phyloP scores from a whole-genome alignment of 352 stramenopile genomes.

The Globisporangium spinosum region DNA sequence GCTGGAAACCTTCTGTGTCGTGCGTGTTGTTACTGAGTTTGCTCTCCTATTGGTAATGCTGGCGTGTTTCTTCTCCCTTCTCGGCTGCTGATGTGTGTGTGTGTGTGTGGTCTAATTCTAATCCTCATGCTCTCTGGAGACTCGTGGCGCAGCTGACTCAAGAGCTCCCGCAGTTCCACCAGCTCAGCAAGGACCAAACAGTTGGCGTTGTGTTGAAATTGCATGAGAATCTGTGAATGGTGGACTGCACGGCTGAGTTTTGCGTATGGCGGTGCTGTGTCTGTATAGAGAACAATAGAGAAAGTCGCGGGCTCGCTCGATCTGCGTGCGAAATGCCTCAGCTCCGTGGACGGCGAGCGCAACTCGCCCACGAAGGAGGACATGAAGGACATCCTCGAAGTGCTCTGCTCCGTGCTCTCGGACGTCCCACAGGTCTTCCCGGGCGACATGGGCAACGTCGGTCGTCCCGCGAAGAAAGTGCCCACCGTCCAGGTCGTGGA shows the following conservation, averaged over 20 bases:
- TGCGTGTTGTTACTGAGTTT: neutral
- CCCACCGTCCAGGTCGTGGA: slow-evolving; percentile 33
- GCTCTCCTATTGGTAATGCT: neutral
- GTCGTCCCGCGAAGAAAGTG: slow-evolving; percentile 20
- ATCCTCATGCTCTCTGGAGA: slow-evolving; percentile 18
- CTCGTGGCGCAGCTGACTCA: slow-evolving; percentile 35
- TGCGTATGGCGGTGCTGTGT: neutral
- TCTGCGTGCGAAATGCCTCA: slow-evolving; percentile 50
- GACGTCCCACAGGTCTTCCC: slow-evolving; percentile 44
- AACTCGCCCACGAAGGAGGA: slow-evolving; percentile 58
- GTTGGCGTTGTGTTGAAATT: slow-evolving; percentile 7
- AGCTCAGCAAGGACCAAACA: slow-evolving; percentile 40
- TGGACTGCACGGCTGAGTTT: neutral
- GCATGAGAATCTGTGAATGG: neutral
- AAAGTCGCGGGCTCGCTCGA: slow-evolving; percentile 46
- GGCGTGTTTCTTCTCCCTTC: neutral
- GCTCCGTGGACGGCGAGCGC: slow-evolving; percentile 50
- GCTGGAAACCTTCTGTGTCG: neutral
- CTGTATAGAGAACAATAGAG: slow-evolving; percentile 27
- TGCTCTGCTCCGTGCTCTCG: slow-evolving; percentile 34
- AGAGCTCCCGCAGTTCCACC: slow-evolving; percentile 35
- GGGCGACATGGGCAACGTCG: slow-evolving; percentile 17
- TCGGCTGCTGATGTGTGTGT: neutral
- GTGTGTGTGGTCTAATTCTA: neutral
- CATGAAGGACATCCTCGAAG: slow-evolving; percentile 55